Conservation (phyloP, 768 basidiomycete genomes). For the Pulveroboletus ravenelii region DNA sequence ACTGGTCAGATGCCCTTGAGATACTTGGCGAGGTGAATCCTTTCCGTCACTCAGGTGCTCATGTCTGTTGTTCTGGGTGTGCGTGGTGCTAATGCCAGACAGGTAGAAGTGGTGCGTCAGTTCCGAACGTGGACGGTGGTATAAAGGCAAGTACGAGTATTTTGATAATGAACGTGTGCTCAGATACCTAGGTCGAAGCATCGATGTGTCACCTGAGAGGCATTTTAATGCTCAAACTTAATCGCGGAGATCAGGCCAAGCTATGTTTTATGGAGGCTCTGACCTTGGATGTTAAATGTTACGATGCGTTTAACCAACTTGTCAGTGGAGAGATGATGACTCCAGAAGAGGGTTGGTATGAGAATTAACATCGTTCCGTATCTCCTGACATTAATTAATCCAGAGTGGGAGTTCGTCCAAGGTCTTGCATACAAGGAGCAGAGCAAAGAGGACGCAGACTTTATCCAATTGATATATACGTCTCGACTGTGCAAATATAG, state of each 20-base stretch:
- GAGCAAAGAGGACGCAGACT: conserved; percentile 82
- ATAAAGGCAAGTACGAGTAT: conserved; percentile 65
- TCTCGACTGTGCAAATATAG: conserved; percentile 88
- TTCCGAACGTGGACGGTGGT: conserved; percentile 84
- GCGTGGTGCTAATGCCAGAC: conserved; percentile 8
- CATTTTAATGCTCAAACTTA: conserved; percentile 89
- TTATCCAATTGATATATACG: conserved; percentile 90
- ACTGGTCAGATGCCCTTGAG: conserved; percentile 88
- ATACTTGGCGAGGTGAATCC: conserved; percentile 93
- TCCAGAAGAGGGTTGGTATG: conserved; percentile 82
- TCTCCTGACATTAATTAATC: conserved; percentile 3
- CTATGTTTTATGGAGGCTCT: conserved; percentile 95
- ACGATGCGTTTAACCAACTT: conserved; percentile 89
- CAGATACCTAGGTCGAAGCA: conserved; percentile 74
- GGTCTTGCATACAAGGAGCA: conserved; percentile 78
- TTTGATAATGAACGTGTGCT: conserved; percentile 1
- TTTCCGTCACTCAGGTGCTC: conserved; percentile 64
- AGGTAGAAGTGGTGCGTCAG: conserved; percentile 64
- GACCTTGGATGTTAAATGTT: conserved; percentile 92
- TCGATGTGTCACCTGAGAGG: conserved; percentile 96
- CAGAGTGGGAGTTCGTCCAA: conserved; percentile 97
- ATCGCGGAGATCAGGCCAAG: conserved; percentile 87
- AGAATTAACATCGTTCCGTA: neutral
- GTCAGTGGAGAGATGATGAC: conserved; percentile 95
- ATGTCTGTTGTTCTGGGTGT: neutral